phyloP scores from a whole-genome alignment of 2,329 filamentous ascomycete species.

The Monosporascus sp. region DNA sequence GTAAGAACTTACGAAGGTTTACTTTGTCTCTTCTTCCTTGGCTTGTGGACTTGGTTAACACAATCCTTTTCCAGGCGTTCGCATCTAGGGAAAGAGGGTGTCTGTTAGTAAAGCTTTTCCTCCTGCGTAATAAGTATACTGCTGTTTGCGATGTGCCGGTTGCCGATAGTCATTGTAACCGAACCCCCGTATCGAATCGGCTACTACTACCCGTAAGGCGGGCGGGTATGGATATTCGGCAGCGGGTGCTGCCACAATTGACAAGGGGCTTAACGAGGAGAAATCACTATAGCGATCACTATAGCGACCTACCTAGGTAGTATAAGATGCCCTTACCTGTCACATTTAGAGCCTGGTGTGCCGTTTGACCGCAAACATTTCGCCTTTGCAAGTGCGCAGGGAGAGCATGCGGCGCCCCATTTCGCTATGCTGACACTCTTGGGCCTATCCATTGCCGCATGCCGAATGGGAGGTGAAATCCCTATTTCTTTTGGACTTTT shows the following conservation, averaged over 20 bases:
- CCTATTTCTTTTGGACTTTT: background rate
- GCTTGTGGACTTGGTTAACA: conserved; percentile 40
- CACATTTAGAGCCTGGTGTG: conserved; percentile 36
- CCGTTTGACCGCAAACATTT: conserved; percentile 42
- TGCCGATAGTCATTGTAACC: background rate
- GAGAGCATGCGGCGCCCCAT: conserved; percentile 46
- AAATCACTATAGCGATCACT: background rate
- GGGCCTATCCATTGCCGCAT: conserved; percentile 15
- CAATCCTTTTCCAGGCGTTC: conserved; percentile 44
- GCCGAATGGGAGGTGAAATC: background rate
- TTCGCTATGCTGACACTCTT: conserved; percentile 23
- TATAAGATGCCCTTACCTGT: conserved; percentile 23
- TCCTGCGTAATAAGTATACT: background rate
- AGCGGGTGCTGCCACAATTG: background rate
- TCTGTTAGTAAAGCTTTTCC: conserved; percentile 5
- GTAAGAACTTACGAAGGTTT: conserved; percentile 43
- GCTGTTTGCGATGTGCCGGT: too few species aligned
- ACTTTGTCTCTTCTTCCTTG: conserved; percentile 45
- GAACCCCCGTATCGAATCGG: background rate
- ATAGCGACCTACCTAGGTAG: background rate
- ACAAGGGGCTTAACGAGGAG: background rate
- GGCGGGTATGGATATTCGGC: background rate
- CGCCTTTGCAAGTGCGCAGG: conserved; percentile 45
- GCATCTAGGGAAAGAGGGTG: conserved; percentile 30
- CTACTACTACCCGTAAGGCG: background rate